phyloP scores from a whole-genome alignment of 495 filamentous ascomycete species.

The Penicillium bialowiezense region DNA sequence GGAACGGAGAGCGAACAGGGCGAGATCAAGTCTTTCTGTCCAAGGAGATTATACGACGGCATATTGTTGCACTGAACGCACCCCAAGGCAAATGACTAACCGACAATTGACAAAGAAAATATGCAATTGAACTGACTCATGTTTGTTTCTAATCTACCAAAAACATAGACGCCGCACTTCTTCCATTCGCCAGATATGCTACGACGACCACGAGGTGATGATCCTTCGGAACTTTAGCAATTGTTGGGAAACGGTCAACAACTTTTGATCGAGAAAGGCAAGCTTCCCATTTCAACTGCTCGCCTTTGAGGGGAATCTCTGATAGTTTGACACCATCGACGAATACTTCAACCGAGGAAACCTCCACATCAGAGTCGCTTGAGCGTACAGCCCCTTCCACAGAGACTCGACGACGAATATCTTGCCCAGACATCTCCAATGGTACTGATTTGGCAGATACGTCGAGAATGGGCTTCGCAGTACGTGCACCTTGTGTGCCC shows the following conservation, averaged over 20 bases:
- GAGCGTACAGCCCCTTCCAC: not conserved
- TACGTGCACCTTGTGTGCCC: not conserved
- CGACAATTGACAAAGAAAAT: too few relatives aligned
- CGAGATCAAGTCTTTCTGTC: too few relatives aligned
- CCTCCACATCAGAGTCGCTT: not conserved
- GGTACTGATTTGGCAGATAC: not conserved
- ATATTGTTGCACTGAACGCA: too few relatives aligned
- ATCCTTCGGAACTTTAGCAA: conserved; percentile 2
- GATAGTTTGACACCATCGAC: not conserved
- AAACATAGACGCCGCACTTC: conserved; percentile 1
- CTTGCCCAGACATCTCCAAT: not conserved
- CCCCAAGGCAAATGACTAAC: too few relatives aligned
- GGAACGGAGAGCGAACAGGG: too few relatives aligned
- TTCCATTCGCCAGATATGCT: not conserved
- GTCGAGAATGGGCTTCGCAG: not conserved
- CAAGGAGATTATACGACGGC: too few relatives aligned
- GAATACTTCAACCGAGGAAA: not conserved
- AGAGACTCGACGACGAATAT: not conserved
- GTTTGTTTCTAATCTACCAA: not conserved
- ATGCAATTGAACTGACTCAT: too few relatives aligned
- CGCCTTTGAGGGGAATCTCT: not conserved
- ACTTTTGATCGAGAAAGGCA: not conserved
- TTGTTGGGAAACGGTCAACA: not conserved
- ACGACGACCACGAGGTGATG: conserved; percentile 2
- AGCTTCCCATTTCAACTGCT: conserved; percentile 1